These are phyloP conservation scores for Aspergillus taichungensis DNA, from an alignment of 495 filamentous ascomycete species.

Conservation along the genomic window DNA sequence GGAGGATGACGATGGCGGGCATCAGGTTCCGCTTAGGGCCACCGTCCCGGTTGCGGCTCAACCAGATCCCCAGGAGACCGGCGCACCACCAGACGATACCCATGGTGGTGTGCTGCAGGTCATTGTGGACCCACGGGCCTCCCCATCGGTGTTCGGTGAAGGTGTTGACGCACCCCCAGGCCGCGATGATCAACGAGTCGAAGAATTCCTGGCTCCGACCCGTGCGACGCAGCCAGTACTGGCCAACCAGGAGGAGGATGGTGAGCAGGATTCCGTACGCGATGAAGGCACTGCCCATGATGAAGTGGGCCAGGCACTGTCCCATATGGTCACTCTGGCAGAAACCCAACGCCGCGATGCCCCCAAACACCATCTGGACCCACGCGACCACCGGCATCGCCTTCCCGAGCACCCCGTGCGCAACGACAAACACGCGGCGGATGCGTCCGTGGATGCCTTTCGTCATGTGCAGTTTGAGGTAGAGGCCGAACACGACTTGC, in stretches of 20 bases:
- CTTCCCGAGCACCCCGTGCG: conserved; percentile 80
- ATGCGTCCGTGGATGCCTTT: conserved; percentile 73
- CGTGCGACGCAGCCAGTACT: conserved; percentile 74
- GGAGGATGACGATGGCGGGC: conserved; percentile 76
- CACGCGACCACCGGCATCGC: conserved; percentile 77
- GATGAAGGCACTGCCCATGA: conserved; percentile 97
- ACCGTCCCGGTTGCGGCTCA: conserved; percentile 75
- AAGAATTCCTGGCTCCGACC: conserved; percentile 96
- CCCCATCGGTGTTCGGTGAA: conserved; percentile 98
- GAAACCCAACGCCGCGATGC: conserved; percentile 89
- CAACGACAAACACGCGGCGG: conserved; percentile 58
- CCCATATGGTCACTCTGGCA: conserved; percentile 85
- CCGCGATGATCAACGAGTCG: conserved; percentile 81
- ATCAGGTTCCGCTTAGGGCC: conserved; percentile 85
- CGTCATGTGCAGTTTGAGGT: conserved; percentile 82
- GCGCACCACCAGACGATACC: conserved; percentile 96
- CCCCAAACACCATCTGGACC: conserved; percentile 96
- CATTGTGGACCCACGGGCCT: conserved; percentile 78
- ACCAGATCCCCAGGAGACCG: conserved; percentile 84
- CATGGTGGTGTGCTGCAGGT: conserved; percentile 96
- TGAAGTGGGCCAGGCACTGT: conserved; percentile 94
- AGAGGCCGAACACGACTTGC: conserved; percentile 76
- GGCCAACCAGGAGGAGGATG: conserved; percentile 79
- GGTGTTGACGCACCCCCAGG: conserved; percentile 95
- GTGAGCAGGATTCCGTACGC: conserved; percentile 85